Evolutionary conservation across 371 early-diverging fungal species (phyloP).

Genomic region (Actinomortierella ambigua): DNA sequence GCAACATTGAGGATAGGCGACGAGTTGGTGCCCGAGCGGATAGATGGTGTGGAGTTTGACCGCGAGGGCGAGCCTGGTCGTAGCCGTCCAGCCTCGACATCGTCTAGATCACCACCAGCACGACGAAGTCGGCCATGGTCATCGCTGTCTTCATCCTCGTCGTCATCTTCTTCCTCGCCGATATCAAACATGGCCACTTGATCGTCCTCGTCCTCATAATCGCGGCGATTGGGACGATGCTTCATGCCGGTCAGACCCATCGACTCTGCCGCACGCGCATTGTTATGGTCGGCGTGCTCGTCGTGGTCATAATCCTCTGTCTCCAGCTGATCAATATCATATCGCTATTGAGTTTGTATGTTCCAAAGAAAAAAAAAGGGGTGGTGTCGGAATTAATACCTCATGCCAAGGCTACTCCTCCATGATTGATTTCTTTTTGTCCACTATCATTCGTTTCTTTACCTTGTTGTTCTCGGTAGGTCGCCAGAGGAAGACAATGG

Average conservation of each 20-base stretch:
- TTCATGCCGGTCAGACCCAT: conserved; percentile 53
- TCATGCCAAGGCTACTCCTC: no score
- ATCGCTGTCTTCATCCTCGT: conserved; percentile 53
- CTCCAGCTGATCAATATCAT: conserved; percentile 49
- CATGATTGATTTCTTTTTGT: no score
- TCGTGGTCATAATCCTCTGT: conserved; percentile 63
- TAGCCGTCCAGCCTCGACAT: conserved; percentile 8
- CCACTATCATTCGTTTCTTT: no score
- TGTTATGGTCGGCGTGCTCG: conserved; percentile 57
- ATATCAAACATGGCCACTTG: conserved; percentile 68
- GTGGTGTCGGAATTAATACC: neutral
- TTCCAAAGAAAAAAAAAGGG: conserved; percentile 5
- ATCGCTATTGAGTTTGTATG: conserved; percentile 35
- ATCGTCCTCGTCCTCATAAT: conserved; percentile 48
- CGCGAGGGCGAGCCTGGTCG: conserved; percentile 15
- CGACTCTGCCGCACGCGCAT: conserved; percentile 57
- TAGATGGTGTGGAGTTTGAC: conserved; percentile 6
- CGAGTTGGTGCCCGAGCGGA: conserved; percentile 1
- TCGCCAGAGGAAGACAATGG: conserved; percentile 88
- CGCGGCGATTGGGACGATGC: conserved; percentile 43
- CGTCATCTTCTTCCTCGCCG: conserved; percentile 59
- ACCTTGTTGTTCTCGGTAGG: conserved; percentile 93
- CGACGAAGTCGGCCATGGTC: neutral
- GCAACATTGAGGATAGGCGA: conserved; percentile 1
- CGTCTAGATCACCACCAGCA: conserved; percentile 18